Percentiles rank a stretch among this genome's conserved stretches.
Conservation (phyloP, 2,329 filamentous ascomycete genomes). For the Claviceps monticola region DNA sequence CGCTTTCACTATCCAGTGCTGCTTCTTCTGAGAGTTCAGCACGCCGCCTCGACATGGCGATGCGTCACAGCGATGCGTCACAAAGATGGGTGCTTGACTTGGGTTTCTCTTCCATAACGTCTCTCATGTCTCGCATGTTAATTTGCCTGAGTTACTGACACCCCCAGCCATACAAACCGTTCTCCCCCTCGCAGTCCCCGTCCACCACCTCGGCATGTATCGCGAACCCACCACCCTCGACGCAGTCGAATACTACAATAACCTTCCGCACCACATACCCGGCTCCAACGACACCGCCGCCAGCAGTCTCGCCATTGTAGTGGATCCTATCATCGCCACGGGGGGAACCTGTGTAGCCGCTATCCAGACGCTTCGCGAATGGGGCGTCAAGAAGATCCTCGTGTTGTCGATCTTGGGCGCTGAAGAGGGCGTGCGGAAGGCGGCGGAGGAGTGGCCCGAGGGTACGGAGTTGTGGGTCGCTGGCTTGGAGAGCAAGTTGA, state of each 20-base stretch:
- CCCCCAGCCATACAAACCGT: constrained; percentile 59
- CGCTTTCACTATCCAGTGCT: background rate
- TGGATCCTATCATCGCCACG: constrained; percentile 89
- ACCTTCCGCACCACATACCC: constrained; percentile 62
- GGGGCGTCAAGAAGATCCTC: constrained; percentile 74
- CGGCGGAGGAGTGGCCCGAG: constrained; percentile 65
- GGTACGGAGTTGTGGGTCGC: constrained; percentile 72
- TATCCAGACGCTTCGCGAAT: constrained; percentile 78
- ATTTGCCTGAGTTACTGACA: background rate
- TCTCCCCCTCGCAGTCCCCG: constrained; percentile 63
- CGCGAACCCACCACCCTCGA: constrained; percentile 76
- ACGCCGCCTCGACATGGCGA: no score
- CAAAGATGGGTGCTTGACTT: no score
- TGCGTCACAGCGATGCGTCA: no score
- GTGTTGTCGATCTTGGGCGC: constrained; percentile 66
- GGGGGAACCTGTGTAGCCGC: constrained; percentile 81
- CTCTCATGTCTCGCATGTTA: no score
- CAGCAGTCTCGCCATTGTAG: constrained; percentile 58
- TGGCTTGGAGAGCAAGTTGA: constrained; percentile 60
- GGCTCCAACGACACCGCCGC: constrained; percentile 18
- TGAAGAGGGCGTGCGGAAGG: constrained; percentile 52
- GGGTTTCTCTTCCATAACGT: background rate
- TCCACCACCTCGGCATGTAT: constrained; percentile 92
- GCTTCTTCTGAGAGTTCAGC: background rate
- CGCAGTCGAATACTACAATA: constrained; percentile 96